Percentiles rank a stretch among this genome's conserved stretches.
These are phyloP conservation scores for Xylariaceae sp. DNA, from an alignment of 2,329 filamentous ascomycete species.

Conservation along the genomic window DNA sequence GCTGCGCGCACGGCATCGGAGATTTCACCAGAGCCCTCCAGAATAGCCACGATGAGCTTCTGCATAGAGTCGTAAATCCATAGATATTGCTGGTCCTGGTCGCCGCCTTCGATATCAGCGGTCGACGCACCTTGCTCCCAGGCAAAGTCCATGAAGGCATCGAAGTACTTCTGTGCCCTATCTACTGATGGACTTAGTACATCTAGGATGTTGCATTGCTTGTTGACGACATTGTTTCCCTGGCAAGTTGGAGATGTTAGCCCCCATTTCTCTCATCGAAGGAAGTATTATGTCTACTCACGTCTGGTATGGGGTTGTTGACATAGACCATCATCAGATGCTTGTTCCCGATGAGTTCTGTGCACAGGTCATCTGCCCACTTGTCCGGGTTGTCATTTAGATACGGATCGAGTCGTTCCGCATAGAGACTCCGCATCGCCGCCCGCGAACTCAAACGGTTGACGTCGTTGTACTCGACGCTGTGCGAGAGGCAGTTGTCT, in stretches of 20 bases:
- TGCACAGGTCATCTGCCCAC: background rate
- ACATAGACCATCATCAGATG: background rate
- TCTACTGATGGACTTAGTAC: background rate
- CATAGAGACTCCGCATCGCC: background rate
- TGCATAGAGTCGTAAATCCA: conserved; percentile 1
- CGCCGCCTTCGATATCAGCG: background rate
- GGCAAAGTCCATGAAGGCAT: background rate
- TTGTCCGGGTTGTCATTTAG: background rate
- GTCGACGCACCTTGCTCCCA: background rate
- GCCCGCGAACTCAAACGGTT: background rate
- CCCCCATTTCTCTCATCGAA: background rate
- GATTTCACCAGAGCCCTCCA: background rate
- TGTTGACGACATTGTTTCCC: conserved; percentile 1
- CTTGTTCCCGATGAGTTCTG: background rate
- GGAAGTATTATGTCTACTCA: background rate
- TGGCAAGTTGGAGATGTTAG: background rate
- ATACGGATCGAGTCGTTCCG: background rate
- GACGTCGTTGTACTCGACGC: conserved; percentile 1
- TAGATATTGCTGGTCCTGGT: background rate
- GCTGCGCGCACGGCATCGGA: background rate
- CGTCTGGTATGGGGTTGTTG: background rate
- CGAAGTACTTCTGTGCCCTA: background rate
- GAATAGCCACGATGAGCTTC: background rate
- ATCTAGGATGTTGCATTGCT: background rate
- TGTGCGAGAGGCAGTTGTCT: background rate